Evolutionary conservation across 345 rosid genomes (phyloP), one percentile per base, ranked within the genome.

Genomic region (Salix caprea): DNA sequence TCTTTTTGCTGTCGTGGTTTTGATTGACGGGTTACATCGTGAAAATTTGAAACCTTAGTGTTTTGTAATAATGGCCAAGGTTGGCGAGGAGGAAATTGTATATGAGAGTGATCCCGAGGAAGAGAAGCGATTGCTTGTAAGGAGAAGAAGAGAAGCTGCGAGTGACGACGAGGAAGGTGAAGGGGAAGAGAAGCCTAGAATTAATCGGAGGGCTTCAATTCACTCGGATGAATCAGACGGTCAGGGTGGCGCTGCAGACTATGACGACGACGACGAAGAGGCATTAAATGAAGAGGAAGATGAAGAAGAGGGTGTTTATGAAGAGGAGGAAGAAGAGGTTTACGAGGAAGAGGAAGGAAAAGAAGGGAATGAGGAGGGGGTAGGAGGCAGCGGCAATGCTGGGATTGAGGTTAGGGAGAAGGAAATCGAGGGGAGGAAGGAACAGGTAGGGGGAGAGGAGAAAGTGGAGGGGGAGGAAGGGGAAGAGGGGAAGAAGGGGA

Each of bases 51-150:
- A 37, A 14, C 40, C 30, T 24, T 44, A 46, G 71, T 15, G 71
- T 23, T 70, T 75, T 52, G n/a, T 73, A 40, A 37, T 69, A 82
- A 90, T 90, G 94, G 88, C 90, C 37, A 69, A 86, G 26, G 82
- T 58, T 32, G 87, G 76, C 4, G 91, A 86, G 60, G 86, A 85
- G 50, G 96, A 87, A 61, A 78, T 90, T 71, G 85, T 89, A 10
- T 91, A 91, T 69, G 98, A 93, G 75, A 95, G 99, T 74, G 98
- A 95, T 86, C 94, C 94, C 2, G 99, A 91, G 81, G 99, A 91
- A 81, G 85, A 83, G 70, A 90, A 88, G 82, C 84, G 90, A 50
- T 85, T 92, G 13, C 80, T 93, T 76, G 90, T 84, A 8, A 85
- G 90, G 85, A 82, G 97, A 77, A 88, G 94, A 79, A 82, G 97